Base-by-base conservation (phyloP, 306 rosid genomes). In the Arachis hypogaea region DNA sequence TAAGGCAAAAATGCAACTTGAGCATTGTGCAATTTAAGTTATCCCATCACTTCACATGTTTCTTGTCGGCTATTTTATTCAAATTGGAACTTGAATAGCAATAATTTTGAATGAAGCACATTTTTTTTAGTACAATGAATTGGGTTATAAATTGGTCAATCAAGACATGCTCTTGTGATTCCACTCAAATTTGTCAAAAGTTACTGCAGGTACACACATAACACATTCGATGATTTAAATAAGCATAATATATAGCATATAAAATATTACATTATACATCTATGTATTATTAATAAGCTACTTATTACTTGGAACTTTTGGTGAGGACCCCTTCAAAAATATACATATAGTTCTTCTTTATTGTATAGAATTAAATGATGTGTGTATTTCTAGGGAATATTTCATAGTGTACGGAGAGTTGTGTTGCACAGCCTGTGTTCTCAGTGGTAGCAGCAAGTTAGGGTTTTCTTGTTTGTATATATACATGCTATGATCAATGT, bases 11-110 rank as follows among this genome's bases (percentile, higher is more conserved):
- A 66, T 64, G 72, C 77, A 76, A 73, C 60, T 74, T 67, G 56
- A 76, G 77, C 86, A 51, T 83, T 79, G 81, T 76, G 84, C 76
- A 33, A 33, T 33, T 33, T 1, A 33, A 33, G 79, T 66, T 60
- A 72, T 76, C 69, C 72, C 86, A 78, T 78, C 68, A 61, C 57
- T 58, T 68, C 88, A 86, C 86, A 78, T 83, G 84, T 68, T 68
- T 80, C 46, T 66, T 83, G 86, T 86, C 84, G 66, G 80, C 76
- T 29, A 30, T 84, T 84, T 58, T 33, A 57, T 58, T 52, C 72
- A 74, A 67, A 47, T 64, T 61, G 66, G 30, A 73, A 76, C 44
- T 80, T 80, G 58, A 78, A 71, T 51, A 43, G 22, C 71, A 64
- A 50, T 78, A 64, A 50, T 78, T 64, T 64, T 63, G 73, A 70